Base-by-base conservation (phyloP, 805 yeast genomes). In the Metschnikowia kofuensis region DNA sequence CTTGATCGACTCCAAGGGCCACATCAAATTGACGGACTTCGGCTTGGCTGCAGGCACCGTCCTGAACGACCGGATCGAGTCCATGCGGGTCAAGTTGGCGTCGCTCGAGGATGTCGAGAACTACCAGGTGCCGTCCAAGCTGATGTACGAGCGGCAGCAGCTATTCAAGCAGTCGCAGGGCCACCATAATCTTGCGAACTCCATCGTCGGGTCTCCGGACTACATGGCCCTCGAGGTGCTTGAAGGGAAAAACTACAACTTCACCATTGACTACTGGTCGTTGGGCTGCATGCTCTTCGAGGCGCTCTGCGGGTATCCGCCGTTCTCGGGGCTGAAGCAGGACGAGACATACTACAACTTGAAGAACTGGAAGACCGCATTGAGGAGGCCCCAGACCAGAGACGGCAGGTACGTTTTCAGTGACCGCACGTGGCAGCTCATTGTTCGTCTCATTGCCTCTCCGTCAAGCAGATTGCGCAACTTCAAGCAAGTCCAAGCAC, bases 261-360 rank as follows among this genome's bases (percentile, higher is more conserved):
- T 85, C 65, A 92, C 99, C 13, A 96, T 95, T 49, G 99, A 94
- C 72, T 94, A 94, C 67, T 94, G 99, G 99, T 91, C 98, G 0
- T 75, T 94, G 50, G 99, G 99, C 5, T 94, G 99, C 69, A 94
- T 94, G 85, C 74, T 94, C 36, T 94, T 92, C 65, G 99, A 94
- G 70, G 88, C 97, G 41, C 79, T 94, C 49, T 94, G 94, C 55
- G 98, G 99, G 0, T 94, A 89, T 68, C 96, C 99, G 3, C 99
- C 99, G 40, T 94, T 94, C 64, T 85, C 96, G 38, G 99, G 99
- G 2, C 82, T 90, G 38, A 82, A 88, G 37, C 87, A 95, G 36
- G 96, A 94, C 61, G 99, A 94, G 66, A 94, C 99, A 0, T 94
- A 95, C 67, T 81, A 89, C 57, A 94, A 94, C 63, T 76, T 94